Evolutionary conservation across 2,329 filamentous ascomycete species (phyloP).

Genomic region (Fusarium sp.): DNA sequence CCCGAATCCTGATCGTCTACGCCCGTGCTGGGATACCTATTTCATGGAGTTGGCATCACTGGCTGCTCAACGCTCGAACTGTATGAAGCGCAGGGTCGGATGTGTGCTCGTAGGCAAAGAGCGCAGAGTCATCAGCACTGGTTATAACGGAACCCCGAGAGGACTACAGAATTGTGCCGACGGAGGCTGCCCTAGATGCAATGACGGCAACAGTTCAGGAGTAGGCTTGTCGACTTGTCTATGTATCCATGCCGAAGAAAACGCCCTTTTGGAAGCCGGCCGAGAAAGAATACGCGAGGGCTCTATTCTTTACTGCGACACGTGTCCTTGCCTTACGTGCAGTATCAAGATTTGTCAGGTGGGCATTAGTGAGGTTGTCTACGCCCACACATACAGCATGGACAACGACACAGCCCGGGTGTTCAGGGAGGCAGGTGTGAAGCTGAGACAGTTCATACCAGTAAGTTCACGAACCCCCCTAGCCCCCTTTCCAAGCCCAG

Average conservation of each 20-base stretch:
- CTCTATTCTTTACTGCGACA: slow-evolving; percentile 91
- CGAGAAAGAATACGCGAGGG: slow-evolving; percentile 87
- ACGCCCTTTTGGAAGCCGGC: slow-evolving; percentile 93
- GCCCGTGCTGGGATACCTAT: slow-evolving; percentile 95
- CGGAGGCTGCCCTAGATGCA: slow-evolving; percentile 90
- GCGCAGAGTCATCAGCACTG: slow-evolving; percentile 89
- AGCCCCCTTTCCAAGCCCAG: slow-evolving; percentile 17
- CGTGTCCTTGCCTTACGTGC: slow-evolving; percentile 96
- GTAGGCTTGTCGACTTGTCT: slow-evolving; percentile 85
- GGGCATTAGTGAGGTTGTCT: slow-evolving; percentile 95
- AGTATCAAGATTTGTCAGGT: slow-evolving; percentile 99
- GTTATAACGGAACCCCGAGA: slow-evolving; percentile 97
- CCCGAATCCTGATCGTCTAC: slow-evolving; percentile 79
- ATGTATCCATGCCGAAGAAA: slow-evolving; percentile 98
- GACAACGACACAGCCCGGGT: slow-evolving; percentile 85
- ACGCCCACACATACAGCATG: slow-evolving; percentile 94
- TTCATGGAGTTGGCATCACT: slow-evolving; percentile 98
- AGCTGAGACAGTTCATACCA: slow-evolving; percentile 86
- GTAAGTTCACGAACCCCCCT: slow-evolving; percentile 61
- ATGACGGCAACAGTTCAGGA: slow-evolving; percentile 76
- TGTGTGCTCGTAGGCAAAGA: slow-evolving; percentile 88
- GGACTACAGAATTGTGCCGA: slow-evolving; percentile 91
- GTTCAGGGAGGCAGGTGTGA: slow-evolving; percentile 84
- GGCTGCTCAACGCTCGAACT: slow-evolving; percentile 90
- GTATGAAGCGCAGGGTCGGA: slow-evolving; percentile 97